Conservation (phyloP, 1,284 basidiomycete genomes). For the Sphaerobolus stellatus region DNA sequence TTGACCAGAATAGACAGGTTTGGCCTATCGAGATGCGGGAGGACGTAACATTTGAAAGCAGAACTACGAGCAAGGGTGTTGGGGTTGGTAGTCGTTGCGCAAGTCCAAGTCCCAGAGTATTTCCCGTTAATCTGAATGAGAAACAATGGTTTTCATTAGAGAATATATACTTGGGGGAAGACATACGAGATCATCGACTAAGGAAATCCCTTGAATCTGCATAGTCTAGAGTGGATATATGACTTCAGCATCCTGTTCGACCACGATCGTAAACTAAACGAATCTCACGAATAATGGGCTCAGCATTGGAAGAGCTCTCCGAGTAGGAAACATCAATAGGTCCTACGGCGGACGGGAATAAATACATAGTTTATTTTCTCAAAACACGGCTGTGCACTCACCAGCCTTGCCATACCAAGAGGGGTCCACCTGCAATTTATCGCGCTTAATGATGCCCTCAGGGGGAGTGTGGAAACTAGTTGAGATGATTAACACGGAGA, state of each 20-base stretch:
- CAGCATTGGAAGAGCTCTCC: neutral
- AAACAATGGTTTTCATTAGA: too few relatives aligned
- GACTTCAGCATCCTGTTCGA: neutral
- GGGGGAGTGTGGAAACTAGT: neutral
- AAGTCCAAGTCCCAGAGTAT: neutral
- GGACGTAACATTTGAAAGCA: neutral
- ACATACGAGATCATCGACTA: neutral
- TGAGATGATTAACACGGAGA: neutral
- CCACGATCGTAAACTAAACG: too few relatives aligned
- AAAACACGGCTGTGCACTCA: neutral
- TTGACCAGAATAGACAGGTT: slow-evolving; percentile 23
- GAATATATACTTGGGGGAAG: neutral
- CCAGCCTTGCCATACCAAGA: neutral
- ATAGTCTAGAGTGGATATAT: neutral
- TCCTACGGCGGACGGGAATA: neutral
- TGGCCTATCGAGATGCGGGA: neutral
- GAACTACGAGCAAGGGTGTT: neutral
- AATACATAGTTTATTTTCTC: too few relatives aligned
- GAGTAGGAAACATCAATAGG: neutral
- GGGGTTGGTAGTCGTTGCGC: neutral
- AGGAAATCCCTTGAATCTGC: neutral
- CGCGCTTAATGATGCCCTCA: neutral
- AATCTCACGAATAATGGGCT: neutral
- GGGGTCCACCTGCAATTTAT: neutral
- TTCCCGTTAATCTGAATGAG: neutral